phyloP scores from a whole-genome alignment of 306 rosid species.

The Arachis hypogaea region DNA sequence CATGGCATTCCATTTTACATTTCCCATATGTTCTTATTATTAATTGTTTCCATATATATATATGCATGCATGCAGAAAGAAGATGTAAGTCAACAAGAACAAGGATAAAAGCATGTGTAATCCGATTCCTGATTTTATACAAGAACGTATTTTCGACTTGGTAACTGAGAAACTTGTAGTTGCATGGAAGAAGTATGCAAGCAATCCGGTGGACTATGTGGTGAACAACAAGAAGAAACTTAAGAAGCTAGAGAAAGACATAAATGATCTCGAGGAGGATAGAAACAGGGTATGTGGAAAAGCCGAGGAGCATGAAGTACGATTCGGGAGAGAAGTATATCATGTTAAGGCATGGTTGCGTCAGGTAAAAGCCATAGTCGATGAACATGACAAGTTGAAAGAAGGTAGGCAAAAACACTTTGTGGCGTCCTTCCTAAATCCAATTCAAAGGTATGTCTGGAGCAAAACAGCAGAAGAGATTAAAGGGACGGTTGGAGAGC shows the following conservation, averaged over 20 bases:
- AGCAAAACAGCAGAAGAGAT: neutral
- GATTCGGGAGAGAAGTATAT: neutral
- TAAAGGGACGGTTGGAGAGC: neutral
- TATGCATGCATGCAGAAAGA: neutral
- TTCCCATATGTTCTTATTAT: neutral
- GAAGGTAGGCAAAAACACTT: too few relatives aligned
- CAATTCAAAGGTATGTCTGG: neutral
- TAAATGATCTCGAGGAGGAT: neutral
- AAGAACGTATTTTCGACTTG: neutral
- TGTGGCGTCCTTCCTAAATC: neutral
- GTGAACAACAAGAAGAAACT: neutral
- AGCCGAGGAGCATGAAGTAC: neutral
- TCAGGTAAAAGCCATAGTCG: neutral
- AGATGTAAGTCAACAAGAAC: neutral
- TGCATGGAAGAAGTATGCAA: too few relatives aligned
- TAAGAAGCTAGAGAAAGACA: neutral
- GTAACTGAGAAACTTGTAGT: neutral
- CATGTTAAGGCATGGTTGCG: neutral
- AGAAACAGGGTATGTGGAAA: neutral
- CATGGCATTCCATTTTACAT: neutral
- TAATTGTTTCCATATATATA: neutral
- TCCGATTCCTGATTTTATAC: neutral
- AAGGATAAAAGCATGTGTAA: neutral
- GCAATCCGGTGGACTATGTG: neutral
- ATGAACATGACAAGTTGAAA: neutral